phyloP scores from a whole-genome alignment of 306 rosid species.

The Calophaca sinica region DNA sequence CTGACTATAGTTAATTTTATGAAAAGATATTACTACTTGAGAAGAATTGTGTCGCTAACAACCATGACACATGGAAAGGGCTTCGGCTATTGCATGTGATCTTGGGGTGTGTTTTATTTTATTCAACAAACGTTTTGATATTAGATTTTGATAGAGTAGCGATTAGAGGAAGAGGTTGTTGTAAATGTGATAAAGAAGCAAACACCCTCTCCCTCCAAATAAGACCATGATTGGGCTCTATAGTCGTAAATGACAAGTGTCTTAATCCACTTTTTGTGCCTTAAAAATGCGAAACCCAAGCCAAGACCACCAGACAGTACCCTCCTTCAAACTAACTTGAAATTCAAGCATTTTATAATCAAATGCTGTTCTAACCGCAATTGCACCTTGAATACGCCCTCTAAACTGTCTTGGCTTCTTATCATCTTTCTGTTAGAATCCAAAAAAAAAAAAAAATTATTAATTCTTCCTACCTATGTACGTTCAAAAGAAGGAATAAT shows the following conservation, averaged over 20 bases:
- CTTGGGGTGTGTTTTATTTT: slow-evolving; percentile 38
- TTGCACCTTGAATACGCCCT: slow-evolving; percentile 51
- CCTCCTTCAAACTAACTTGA: slow-evolving; percentile 48
- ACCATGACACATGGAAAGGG: slow-evolving; percentile 50
- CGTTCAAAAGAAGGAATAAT: slow-evolving; percentile 21
- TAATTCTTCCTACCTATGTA: slow-evolving; percentile 32
- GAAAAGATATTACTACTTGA: slow-evolving; percentile 23
- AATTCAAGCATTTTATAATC: slow-evolving; percentile 62
- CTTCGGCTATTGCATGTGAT: slow-evolving; percentile 36
- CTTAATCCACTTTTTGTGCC: slow-evolving; percentile 54
- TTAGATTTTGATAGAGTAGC: slow-evolving; percentile 76
- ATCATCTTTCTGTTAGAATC: slow-evolving; percentile 43
- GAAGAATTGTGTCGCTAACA: slow-evolving; percentile 51
- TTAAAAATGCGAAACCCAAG: slow-evolving; percentile 47
- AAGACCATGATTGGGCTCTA: slow-evolving; percentile 50
- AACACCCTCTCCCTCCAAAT: slow-evolving; percentile 39
- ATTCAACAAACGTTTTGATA: slow-evolving; percentile 76
- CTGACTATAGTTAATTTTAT: slow-evolving; percentile 44
- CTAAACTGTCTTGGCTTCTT: slow-evolving; percentile 43
- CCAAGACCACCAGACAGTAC: slow-evolving; percentile 40
- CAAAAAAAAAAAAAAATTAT: background rate
- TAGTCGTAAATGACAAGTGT: slow-evolving; percentile 51
- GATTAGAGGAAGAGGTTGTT: slow-evolving; percentile 68
- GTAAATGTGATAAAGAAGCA: slow-evolving; percentile 85
- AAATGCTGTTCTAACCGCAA: slow-evolving; percentile 65